Evolutionary conservation across 805 yeast genomes (phyloP).

Genomic region (Metschnikowia rubicola): DNA sequence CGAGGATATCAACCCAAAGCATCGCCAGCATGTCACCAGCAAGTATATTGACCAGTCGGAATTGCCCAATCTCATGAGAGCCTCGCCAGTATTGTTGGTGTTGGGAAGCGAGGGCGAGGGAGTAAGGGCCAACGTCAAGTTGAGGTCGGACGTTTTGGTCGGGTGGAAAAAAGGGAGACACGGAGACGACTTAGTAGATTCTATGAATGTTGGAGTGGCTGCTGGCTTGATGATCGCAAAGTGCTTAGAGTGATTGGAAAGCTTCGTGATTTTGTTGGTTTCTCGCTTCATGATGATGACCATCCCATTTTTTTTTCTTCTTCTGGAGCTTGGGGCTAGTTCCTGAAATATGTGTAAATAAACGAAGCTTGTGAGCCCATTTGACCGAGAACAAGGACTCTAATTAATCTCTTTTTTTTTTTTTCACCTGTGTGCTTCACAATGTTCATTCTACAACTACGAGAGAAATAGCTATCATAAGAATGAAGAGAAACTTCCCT

Average conservation of each 20-base stretch:
- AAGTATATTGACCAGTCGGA: constrained; percentile 40
- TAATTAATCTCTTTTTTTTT: too few species aligned
- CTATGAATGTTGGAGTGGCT: constrained; percentile 88
- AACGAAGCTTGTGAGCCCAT: too few species aligned
- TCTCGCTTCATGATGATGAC: too few species aligned
- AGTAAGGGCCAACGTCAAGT: constrained; percentile 60
- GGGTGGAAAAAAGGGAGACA: constrained; percentile 34
- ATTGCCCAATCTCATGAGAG: constrained; percentile 40
- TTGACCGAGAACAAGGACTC: too few species aligned
- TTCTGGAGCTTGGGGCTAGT: too few species aligned
- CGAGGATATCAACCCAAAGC: constrained; percentile 22
- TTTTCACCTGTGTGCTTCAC: too few species aligned
- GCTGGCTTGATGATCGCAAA: constrained; percentile 58
- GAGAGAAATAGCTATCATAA: too few species aligned
- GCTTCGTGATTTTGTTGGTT: too few species aligned
- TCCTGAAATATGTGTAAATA: too few species aligned
- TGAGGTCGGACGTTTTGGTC: constrained; percentile 53
- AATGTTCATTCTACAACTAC: too few species aligned
- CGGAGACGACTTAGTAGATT: constrained; percentile 52
- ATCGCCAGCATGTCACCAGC: constrained; percentile 28
- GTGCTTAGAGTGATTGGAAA: constrained; percentile 6
- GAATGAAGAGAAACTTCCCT: too few species aligned
- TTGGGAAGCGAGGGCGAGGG: constrained; percentile 88
- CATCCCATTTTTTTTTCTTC: too few species aligned
- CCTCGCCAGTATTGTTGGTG: constrained; percentile 64